Conservation (phyloP, 192 early-diverging fungal species). For the Entomortierella chlamydospora region DNA sequence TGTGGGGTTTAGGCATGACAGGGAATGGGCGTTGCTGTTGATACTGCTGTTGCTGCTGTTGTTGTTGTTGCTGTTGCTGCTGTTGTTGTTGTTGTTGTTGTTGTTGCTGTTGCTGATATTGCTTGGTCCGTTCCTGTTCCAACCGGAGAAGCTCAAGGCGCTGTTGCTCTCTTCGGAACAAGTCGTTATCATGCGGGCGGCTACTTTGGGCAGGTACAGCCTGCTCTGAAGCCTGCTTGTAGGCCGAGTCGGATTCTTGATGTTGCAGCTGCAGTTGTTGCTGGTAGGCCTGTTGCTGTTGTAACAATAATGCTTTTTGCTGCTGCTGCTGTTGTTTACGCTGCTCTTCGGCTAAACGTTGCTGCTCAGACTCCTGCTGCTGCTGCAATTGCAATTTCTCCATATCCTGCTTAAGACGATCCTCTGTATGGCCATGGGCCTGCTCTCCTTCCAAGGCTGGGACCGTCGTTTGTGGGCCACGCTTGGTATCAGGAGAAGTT, state of each 20-base stretch:
- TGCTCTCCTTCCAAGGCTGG: conserved; percentile 47
- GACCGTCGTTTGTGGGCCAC: conserved; percentile 52
- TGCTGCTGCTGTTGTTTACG: conserved; percentile 43
- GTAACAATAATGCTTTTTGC: conserved; percentile 35
- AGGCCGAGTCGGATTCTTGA: conserved; percentile 19
- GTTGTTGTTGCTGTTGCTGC: conserved; percentile 22
- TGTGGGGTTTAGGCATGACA: conserved; percentile 45
- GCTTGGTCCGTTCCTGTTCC: conserved; percentile 46
- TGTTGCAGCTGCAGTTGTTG: conserved; percentile 51
- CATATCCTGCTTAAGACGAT: conserved; percentile 28
- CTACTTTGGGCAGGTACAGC: conserved; percentile 3
- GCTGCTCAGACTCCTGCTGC: conserved; percentile 33
- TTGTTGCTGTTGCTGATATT: conserved; percentile 33
- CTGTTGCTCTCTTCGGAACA: conserved; percentile 33
- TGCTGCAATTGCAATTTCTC: conserved; percentile 53
- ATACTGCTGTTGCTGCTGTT: conserved; percentile 22
- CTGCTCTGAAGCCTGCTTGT: conserved; percentile 39
- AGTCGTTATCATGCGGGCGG: neutral
- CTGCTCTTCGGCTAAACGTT: conserved; percentile 52
- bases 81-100: conserved; percentile 30
- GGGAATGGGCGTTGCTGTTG: conserved; percentile 27
- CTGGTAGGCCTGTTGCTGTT: conserved; percentile 58
- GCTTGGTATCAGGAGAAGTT: conserved; percentile 35
- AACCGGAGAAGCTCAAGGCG: conserved; percentile 41
- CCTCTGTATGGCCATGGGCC: conserved; percentile 27